Percentiles rank a stretch among this genome's conserved stretches.
These are phyloP conservation scores for Solanum acaule DNA, from an alignment of 257 asterid genomes.

Conservation along the genomic window DNA sequence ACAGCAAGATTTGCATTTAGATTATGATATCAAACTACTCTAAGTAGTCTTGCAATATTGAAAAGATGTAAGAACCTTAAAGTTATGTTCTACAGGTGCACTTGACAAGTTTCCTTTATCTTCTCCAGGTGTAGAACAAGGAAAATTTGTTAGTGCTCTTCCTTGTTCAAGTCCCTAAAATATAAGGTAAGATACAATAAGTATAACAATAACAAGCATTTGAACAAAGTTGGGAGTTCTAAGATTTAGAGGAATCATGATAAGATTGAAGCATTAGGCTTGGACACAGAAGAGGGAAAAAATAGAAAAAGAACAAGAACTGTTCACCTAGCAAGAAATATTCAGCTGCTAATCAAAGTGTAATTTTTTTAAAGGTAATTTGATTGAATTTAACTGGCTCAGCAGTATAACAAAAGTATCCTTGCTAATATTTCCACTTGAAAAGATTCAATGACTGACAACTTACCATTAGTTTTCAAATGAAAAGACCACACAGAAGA, in stretches of 20 bases:
- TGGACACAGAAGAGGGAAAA: neutral
- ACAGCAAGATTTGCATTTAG: neutral
- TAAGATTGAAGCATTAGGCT: neutral
- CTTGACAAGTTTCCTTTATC: slow-evolving; percentile 18
- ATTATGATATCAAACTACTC: neutral
- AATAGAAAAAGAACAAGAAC: neutral
- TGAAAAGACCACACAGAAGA: neutral
- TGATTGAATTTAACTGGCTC: neutral
- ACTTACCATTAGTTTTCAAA: neutral
- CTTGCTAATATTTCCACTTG: neutral
- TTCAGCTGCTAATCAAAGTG: neutral
- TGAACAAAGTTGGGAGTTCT: neutral
- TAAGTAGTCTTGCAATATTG: neutral
- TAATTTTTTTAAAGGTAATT: neutral
- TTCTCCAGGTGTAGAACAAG: slow-evolving; percentile 19
- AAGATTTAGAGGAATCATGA: neutral
- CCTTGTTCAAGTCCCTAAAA: slow-evolving; percentile 34
- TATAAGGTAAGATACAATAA: slow-evolving; percentile 2
- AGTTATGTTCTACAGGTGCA: slow-evolving; percentile 26
- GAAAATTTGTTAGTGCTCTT: slow-evolving; percentile 16
- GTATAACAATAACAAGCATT: neutral
- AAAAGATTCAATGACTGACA: neutral
- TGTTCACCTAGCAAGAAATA: neutral
- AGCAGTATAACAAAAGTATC: neutral
- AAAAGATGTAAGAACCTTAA: slow-evolving; percentile 42